Evolutionary conservation across 768 basidiomycete species (phyloP), one percentile per base, ranked within the genome.

Genomic region (Pleurotus citrinopileatus): DNA sequence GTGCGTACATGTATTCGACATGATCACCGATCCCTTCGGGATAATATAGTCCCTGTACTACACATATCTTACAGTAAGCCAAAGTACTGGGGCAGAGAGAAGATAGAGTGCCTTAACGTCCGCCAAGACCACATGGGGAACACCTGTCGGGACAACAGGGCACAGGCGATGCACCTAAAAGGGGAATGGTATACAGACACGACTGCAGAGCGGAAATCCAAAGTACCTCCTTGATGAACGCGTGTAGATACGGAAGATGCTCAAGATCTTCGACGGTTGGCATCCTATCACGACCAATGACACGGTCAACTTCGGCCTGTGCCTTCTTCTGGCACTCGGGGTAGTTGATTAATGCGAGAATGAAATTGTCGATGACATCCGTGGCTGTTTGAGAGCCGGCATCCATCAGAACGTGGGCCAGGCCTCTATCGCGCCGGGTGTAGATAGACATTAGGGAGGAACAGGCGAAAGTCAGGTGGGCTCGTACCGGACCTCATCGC

Each of bases 341-440:
- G 29, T 63, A 55, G 17, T 58, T 34, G 3, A 58, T 46, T 61
- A 69, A 65, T 2, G 65, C 63, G 12, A 67, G 56, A 32, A 66
- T 58, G 28, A 70, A 65, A 13, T 6, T 32, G 29, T 32, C 7
- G 29, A 32, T 32, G 29, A 13, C 37, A 13, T 61, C 42, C 5
- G 65, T 61, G 9, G 65, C 64, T 3, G 70, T 70, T 47, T 70
- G 65, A 0, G 68, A 63, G 13, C 66, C 67, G 58, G 70, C 29
- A 13, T 32, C 68, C 10, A 72, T 48, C 6, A 71, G 51, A 3
- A 59, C 61, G n/a, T 65, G 69, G n/a, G 65, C 64, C 29, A 72
- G 59, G 52, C 68, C 62, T 15, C 70, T 70, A 29, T 23, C n/a
- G n/a, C n/a, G n/a, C n/a, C n/a, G n/a, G n/a, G n/a, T n/a, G n/a